Evolutionary conservation across 495 filamentous ascomycete species (phyloP), one percentile per base, ranked within the genome.

Genomic region (Tuber umbilicatum): DNA sequence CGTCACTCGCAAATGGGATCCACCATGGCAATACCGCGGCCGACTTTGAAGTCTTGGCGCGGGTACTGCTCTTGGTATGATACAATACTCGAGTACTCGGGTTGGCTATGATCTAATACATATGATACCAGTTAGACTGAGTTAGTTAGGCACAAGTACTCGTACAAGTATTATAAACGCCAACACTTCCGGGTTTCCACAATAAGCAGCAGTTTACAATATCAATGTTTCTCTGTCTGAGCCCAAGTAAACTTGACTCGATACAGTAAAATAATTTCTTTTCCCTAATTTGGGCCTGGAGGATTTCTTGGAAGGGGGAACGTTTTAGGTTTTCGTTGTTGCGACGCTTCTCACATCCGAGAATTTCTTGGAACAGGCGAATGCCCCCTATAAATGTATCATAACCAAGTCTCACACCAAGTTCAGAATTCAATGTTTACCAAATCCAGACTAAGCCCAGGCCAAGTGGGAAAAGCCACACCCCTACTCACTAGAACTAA

Each of bases 391-490:
- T 31, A 12, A 55, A 14, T 55, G 55, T 35, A 64, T 64, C 55
- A 35, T 31, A 64, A 6, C 55, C 55, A 64, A 35, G 55, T 64
- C 55, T 64, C n/a, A 64, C 5, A 60, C 50, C 50, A 31, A 55
- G 23, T 27, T 55, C 47, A 40, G 41, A 55, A 72, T 79, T 72
- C 74, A 73, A 71, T 79, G 64, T 55, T 55, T 31, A 71, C 37
- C 55, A 35, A 31, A 75, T 40, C 70, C 3, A 79, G 42, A 79
- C 75, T 67, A 47, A 74, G 72, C 45, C 78, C 73, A 79, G 74
- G 72, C 76, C 75, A 70, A 55, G 40, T 72, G 37, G 39, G 16
- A 47, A 72, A 72, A 72, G 74, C 70, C 74, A 75, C 69, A 68
- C 74, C 75, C 74, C 78, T 68, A 72, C 70, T 68, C 75, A 68